A percentile compares a stretch with the other conserved stretches of the same genome.
These are phyloP conservation scores for Naganishia randhawae DNA, from an alignment of 768 basidiomycete species.

Conservation along the genomic window DNA sequence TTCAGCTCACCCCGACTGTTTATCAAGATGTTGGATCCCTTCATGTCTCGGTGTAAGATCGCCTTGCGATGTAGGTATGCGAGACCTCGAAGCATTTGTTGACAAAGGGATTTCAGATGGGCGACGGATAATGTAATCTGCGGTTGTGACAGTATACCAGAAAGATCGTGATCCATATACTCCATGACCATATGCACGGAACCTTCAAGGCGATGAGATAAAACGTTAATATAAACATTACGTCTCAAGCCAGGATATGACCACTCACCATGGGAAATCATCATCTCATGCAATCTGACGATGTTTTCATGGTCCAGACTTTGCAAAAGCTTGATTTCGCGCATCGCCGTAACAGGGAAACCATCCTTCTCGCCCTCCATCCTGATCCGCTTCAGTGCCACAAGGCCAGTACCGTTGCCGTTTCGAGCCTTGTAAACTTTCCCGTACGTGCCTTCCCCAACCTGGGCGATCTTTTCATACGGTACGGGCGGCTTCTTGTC, in stretches of 20 bases:
- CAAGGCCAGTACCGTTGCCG: constrained; percentile 66
- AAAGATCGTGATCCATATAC: constrained; percentile 98
- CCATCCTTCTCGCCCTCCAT: constrained; percentile 98
- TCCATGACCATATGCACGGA: constrained; percentile 99
- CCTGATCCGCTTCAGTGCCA: constrained; percentile 91
- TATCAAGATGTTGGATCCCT: constrained; percentile 95
- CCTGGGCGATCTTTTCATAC: constrained; percentile 84
- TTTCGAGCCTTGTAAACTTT: constrained; percentile 96
- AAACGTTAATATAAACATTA: constrained; percentile 2
- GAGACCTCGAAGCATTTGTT: constrained; percentile 91
- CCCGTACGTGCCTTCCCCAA: constrained; percentile 97
- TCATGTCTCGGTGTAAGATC: constrained; percentile 97
- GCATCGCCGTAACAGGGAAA: constrained; percentile 97
- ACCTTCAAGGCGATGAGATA: constrained; percentile 61
- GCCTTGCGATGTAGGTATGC: constrained; percentile 93
- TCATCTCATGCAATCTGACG: constrained; percentile 90
- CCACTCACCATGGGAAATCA: constrained; percentile 85
- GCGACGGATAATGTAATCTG: constrained; percentile 78
- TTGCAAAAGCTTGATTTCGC: constrained; percentile 96
- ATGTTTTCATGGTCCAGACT: constrained; percentile 84
- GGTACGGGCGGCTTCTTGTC: constrained; percentile 18
- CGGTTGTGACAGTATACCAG: constrained; percentile 85
- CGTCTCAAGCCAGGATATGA: neutral
- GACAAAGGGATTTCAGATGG: constrained; percentile 89
- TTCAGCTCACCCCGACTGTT: constrained; percentile 89